Conservation (phyloP, 139 green algal genomes). For the Volvox reticuliferus region DNA sequence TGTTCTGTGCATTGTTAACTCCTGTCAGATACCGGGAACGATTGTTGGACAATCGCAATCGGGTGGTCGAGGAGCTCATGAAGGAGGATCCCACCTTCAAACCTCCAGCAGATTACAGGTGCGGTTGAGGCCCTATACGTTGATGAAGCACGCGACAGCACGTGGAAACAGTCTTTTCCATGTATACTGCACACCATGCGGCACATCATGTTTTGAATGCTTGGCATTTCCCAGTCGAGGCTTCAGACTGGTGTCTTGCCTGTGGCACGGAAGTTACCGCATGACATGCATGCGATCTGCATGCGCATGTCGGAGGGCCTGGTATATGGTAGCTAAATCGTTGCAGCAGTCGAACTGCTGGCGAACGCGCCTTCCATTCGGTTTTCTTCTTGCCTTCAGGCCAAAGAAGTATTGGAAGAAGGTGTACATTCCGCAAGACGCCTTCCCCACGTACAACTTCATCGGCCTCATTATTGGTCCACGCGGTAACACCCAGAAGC, state of each 20-base stretch:
- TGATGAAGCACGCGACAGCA: too few relatives aligned
- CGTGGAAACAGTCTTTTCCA: too few relatives aligned
- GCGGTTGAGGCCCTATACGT: too few relatives aligned
- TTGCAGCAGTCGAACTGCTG: not conserved
- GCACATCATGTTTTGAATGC: too few relatives aligned
- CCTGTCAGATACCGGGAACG: conserved; percentile 74
- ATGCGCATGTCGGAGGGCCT: too few relatives aligned
- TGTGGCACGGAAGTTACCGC: too few relatives aligned
- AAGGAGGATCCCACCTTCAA: conserved; percentile 88
- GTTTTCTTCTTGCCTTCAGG: not conserved
- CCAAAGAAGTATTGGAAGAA: conserved; percentile 88
- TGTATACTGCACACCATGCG: too few relatives aligned
- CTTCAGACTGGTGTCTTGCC: too few relatives aligned
- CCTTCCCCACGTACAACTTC: conserved; percentile 97
- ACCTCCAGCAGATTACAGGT: conserved; percentile 89
- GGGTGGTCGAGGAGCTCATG: conserved; percentile 95
- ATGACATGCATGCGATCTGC: too few relatives aligned
- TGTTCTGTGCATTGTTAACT: not conserved
- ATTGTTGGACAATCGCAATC: conserved; percentile 72
- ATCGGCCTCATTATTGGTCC: conserved; percentile 99
- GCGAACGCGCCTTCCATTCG: not conserved
- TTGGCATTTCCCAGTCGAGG: too few relatives aligned
- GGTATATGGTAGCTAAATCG: too few relatives aligned
- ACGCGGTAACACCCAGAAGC: conserved; percentile 97
- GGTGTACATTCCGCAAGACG: conserved; percentile 92